Evolutionary conservation across 352 stramenopile genomes (phyloP).

Genomic region (Pythium scleroteichum): DNA sequence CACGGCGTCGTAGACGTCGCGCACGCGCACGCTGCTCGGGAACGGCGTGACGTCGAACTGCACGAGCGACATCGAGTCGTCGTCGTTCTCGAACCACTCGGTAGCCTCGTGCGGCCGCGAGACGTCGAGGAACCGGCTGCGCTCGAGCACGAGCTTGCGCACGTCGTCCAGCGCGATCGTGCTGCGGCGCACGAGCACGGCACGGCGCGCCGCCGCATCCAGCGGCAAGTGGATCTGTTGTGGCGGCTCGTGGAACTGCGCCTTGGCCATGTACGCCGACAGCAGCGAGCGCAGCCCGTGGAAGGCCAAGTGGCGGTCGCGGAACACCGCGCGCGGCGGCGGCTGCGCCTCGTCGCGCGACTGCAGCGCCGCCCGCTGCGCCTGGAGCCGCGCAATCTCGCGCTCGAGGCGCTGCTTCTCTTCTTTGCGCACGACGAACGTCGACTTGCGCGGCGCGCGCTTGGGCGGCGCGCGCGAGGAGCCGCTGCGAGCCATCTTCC

Average conservation of each 20-base stretch:
- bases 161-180: slow-evolving; percentile 35
- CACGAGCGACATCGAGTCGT: slow-evolving; percentile 35
- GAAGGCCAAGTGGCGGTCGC: slow-evolving; percentile 13
- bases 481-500: too few relatives aligned
- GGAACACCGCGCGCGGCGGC: neutral
- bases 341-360: neutral
- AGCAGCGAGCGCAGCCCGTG: slow-evolving; percentile 17
- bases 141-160: slow-evolving; percentile 38
- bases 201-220: slow-evolving; percentile 27
- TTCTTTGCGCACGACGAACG: slow-evolving; percentile 24
- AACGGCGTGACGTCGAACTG: slow-evolving; percentile 57
- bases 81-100: slow-evolving; percentile 38
- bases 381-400: slow-evolving; percentile 18
- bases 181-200: slow-evolving; percentile 40
- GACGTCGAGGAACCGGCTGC: slow-evolving; percentile 34
- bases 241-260: neutral
- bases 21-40: slow-evolving; percentile 27
- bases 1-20: slow-evolving; percentile 46
- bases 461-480: neutral
- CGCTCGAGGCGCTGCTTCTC: slow-evolving; percentile 22
- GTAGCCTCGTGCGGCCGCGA: slow-evolving; percentile 37
- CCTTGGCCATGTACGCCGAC: slow-evolving; percentile 3
- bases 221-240: slow-evolving; percentile 10
- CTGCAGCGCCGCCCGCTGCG: slow-evolving; percentile 9
- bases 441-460: slow-evolving; percentile 20